Conservation (phyloP, 2,329 filamentous ascomycete genomes). For the Cladosporium velox region DNA sequence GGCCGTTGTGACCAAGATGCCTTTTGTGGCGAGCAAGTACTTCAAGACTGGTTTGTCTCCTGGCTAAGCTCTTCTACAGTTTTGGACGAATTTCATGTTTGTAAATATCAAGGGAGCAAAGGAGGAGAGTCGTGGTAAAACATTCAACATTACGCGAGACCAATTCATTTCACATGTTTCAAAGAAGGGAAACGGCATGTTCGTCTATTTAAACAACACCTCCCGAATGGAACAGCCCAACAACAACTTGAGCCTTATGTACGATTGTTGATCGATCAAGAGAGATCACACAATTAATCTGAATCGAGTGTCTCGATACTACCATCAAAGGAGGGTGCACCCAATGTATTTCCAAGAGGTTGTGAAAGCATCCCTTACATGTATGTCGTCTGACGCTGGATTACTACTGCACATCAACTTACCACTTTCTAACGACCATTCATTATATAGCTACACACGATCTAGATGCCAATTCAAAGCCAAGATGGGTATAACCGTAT, state of each 20-base stretch:
- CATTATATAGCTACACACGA: too few relatives aligned
- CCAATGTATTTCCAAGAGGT: too few relatives aligned
- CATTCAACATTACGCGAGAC: conserved; percentile 11
- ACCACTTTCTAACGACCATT: too few relatives aligned
- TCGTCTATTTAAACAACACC: not conserved
- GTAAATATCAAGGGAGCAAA: not conserved
- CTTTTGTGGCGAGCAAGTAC: conserved; percentile 81
- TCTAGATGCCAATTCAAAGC: not conserved
- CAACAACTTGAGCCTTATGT: too few relatives aligned
- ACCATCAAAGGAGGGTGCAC: too few relatives aligned
- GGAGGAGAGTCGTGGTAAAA: not conserved
- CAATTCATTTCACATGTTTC: not conserved
- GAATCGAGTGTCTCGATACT: too few relatives aligned
- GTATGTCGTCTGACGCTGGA: too few relatives aligned
- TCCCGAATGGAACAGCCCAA: not conserved
- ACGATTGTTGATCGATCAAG: not conserved
- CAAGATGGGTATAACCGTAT: conserved; percentile 1
- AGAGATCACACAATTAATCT: too few relatives aligned
- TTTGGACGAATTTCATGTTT: not conserved
- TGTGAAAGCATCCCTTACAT: too few relatives aligned
- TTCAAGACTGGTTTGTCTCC: conserved; percentile 49
- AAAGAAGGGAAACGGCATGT: not conserved
- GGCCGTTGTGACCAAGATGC: conserved; percentile 82
- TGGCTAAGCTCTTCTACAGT: conserved; percentile 5
- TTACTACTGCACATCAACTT: too few relatives aligned